Conservation (phyloP, 75 land plant species). For the Picea glauca region DNA sequence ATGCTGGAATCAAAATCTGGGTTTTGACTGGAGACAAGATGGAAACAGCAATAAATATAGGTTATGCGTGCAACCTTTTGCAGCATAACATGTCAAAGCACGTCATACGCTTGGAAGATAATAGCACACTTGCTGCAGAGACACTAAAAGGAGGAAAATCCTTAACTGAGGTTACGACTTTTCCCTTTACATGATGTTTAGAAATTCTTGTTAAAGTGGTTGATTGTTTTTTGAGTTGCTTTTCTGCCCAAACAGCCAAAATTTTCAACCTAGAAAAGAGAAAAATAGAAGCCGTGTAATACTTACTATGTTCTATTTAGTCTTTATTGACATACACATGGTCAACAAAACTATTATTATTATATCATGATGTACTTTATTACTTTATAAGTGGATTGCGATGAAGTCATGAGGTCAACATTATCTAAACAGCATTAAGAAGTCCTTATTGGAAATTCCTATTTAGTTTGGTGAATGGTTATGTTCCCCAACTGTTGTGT, state of each 20-base stretch:
- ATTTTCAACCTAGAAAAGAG: not conserved
- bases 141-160: not conserved
- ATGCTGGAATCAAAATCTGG: conserved; percentile 38
- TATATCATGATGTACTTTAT: too few species aligned
- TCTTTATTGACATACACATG: too few species aligned
- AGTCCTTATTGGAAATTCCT: too few species aligned
- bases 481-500: too few species aligned
- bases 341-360: too few species aligned
- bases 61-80: conserved; percentile 34
- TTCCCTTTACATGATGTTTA: not conserved
- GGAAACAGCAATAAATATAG: conserved; percentile 37
- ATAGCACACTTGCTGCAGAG: not conserved
- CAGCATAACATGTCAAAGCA: conserved; percentile 17
- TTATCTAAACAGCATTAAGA: too few species aligned
- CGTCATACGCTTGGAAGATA: conserved; percentile 18
- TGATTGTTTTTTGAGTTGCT: not conserved
- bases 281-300: not conserved
- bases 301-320: too few species aligned
- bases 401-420: too few species aligned
- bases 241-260: not conserved
- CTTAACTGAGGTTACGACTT: not conserved
- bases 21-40: conserved; percentile 37
- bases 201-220: not conserved
- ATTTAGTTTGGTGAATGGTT: too few species aligned
- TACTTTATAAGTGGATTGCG: too few species aligned